phyloP scores from a whole-genome alignment of 129 eudicot species.

The Tagetes erecta region DNA sequence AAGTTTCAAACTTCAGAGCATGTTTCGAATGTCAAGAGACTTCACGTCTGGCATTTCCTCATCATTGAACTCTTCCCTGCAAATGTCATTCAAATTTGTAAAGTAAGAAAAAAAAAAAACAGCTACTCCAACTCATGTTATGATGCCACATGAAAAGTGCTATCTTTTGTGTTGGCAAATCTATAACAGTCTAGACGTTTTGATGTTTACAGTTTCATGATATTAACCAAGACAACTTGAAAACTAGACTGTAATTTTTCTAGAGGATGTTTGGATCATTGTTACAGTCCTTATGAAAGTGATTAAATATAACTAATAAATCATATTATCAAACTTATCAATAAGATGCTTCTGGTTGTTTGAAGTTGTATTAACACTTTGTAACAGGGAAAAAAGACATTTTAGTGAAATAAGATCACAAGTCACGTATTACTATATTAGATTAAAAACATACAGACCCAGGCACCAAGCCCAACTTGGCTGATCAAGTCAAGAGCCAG shows the following conservation, averaged over 20 bases:
- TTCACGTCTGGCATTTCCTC: slow-evolving; percentile 63
- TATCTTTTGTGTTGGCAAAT: neutral
- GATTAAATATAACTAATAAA: neutral
- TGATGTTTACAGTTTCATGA: neutral
- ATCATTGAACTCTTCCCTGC: slow-evolving; percentile 65
- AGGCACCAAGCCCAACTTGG: neutral
- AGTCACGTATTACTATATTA: neutral
- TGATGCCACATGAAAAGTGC: neutral
- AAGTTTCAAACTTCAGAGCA: slow-evolving; percentile 36
- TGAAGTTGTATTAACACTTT: neutral
- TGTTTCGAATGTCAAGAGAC: slow-evolving; percentile 57
- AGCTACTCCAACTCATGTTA: neutral
- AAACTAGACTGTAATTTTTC: neutral
- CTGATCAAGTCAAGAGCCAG: neutral
- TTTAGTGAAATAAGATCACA: neutral
- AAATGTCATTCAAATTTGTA: slow-evolving; percentile 10
- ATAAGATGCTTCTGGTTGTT: neutral
- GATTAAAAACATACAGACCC: neutral
- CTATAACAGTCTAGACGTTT: neutral
- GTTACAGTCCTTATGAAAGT: neutral
- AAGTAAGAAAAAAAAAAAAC: neutral
- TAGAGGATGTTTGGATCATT: neutral
- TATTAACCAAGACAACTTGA: neutral
- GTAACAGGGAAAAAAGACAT: neutral
- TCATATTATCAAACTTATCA: neutral